A percentile compares a stretch with the other conserved stretches of the same genome.
Conservation (phyloP, 2,329 filamentous ascomycete genomes). For the Penicillium verrucosum region DNA sequence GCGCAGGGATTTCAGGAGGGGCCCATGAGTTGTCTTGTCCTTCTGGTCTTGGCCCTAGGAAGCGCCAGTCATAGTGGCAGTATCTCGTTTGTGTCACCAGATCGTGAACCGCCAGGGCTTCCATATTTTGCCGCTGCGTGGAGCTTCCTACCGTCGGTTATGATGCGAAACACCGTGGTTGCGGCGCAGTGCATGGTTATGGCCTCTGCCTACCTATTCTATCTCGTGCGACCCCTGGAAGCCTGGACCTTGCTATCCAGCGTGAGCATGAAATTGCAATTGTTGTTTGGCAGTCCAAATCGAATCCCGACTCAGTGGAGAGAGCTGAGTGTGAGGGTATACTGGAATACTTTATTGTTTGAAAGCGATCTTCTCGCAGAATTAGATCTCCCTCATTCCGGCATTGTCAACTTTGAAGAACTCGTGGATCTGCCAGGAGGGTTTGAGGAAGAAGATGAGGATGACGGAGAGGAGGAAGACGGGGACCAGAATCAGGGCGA, state of each 20-base stretch:
- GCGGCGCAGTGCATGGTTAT: slow-evolving; percentile 78
- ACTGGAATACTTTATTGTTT: slow-evolving; percentile 79
- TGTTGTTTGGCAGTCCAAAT: slow-evolving; percentile 70
- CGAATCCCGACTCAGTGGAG: slow-evolving; percentile 67
- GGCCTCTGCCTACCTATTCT: slow-evolving; percentile 78
- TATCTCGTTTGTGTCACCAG: slow-evolving; percentile 67
- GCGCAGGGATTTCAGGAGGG: slow-evolving; percentile 74
- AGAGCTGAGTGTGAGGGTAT: slow-evolving; percentile 73
- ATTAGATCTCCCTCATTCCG: slow-evolving; percentile 76
- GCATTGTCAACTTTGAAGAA: slow-evolving; percentile 78
- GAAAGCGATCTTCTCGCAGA: slow-evolving; percentile 78
- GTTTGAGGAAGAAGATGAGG: slow-evolving; percentile 66
- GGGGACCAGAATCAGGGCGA: slow-evolving; percentile 2
- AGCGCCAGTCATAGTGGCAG: slow-evolving; percentile 72
- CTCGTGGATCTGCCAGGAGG: slow-evolving; percentile 73
- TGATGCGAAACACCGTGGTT: slow-evolving; percentile 74
- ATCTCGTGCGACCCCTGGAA: slow-evolving; percentile 75
- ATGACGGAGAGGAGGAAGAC: slow-evolving; percentile 18
- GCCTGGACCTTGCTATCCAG: slow-evolving; percentile 78
- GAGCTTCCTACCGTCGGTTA: slow-evolving; percentile 71
- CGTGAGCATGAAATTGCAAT: slow-evolving; percentile 75
- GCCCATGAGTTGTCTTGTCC: slow-evolving; percentile 76
- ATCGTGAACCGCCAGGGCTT: slow-evolving; percentile 70
- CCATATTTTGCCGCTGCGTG: slow-evolving; percentile 79
- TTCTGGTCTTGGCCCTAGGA: slow-evolving; percentile 73